A percentile compares a stretch with the other conserved stretches of the same genome.
These are phyloP conservation scores for Gonium pectorale DNA, from an alignment of 139 green algal species.

Conservation along the genomic window DNA sequence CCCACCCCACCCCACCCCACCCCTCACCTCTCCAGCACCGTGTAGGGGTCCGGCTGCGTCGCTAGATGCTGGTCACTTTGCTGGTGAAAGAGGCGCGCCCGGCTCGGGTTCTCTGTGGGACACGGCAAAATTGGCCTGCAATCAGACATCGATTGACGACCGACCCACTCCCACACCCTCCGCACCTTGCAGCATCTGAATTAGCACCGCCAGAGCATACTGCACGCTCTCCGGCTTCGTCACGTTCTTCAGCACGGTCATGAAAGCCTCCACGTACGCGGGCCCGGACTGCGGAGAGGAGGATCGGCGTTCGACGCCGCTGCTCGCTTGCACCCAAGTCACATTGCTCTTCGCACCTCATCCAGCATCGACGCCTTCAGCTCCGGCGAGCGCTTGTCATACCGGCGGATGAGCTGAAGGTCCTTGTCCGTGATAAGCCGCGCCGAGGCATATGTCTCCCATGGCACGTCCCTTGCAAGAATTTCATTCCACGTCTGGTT, in stretches of 20 bases:
- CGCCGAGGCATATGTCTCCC: conserved; percentile 85
- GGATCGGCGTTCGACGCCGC: conserved; percentile 25
- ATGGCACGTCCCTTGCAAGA: conserved; percentile 55
- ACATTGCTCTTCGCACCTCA: conserved; percentile 78
- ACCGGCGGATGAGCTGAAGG: conserved; percentile 67
- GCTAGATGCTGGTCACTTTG: conserved; percentile 55
- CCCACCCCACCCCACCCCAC: too few relatives aligned
- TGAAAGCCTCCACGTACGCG: conserved; percentile 82
- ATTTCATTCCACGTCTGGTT: conserved; percentile 19
- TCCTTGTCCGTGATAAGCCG: conserved; percentile 82
- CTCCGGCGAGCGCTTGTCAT: conserved; percentile 83
- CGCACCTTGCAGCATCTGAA: conserved; percentile 82
- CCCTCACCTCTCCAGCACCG: conserved; percentile 75
- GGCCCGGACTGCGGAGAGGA: conserved; percentile 69
- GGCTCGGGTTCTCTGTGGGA: conserved; percentile 58
- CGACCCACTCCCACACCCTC: background rate
- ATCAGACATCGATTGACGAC: background rate
- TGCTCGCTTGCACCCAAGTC: background rate
- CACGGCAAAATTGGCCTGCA: background rate
- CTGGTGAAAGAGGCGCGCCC: conserved; percentile 76
- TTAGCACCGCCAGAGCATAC: conserved; percentile 90
- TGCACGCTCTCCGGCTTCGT: conserved; percentile 94
- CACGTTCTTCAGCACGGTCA: conserved; percentile 89
- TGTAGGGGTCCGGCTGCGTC: conserved; percentile 71
- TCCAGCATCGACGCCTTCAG: conserved; percentile 77